Conservation (phyloP, 2,329 filamentous ascomycete species). For the Colletotrichum paranaense region DNA sequence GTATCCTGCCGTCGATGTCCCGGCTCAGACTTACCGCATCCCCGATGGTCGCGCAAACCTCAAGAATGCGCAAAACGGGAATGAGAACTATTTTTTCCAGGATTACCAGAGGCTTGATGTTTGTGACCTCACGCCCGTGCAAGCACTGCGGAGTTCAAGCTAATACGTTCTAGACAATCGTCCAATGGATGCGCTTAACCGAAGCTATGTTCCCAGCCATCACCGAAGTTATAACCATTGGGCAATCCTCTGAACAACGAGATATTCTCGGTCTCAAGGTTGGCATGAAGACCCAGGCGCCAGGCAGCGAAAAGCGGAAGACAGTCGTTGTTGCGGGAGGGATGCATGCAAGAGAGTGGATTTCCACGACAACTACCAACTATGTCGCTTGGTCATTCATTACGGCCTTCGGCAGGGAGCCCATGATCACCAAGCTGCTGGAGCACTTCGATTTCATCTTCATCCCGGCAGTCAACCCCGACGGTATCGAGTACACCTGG, state of each 20-base stretch:
- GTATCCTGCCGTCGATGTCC: constrained; percentile 65
- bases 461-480: constrained; percentile 89
- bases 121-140: constrained; percentile 1
- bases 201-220: constrained; percentile 90
- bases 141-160: constrained; percentile 48
- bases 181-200: constrained; percentile 92
- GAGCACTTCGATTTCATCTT: constrained; percentile 89
- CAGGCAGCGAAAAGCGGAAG: constrained; percentile 62
- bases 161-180: constrained; percentile 60
- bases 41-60: constrained; percentile 43
- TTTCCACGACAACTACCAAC: constrained; percentile 89
- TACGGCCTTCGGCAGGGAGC: constrained; percentile 81
- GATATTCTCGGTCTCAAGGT: constrained; percentile 86
- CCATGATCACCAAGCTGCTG: constrained; percentile 79
- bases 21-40: constrained; percentile 30
- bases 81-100: constrained; percentile 87
- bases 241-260: constrained; percentile 88
- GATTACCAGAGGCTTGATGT: constrained; percentile 89
- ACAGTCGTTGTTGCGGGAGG: constrained; percentile 87
- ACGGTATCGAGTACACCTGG: constrained; percentile 96
- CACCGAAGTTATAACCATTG: constrained; percentile 79
- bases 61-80: constrained; percentile 47
- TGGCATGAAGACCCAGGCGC: constrained; percentile 61
- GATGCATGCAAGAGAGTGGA: constrained; percentile 96
- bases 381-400: constrained; percentile 92